Conservation (phyloP, 1,284 basidiomycete genomes). For the Cryptococcus hybrid region DNA sequence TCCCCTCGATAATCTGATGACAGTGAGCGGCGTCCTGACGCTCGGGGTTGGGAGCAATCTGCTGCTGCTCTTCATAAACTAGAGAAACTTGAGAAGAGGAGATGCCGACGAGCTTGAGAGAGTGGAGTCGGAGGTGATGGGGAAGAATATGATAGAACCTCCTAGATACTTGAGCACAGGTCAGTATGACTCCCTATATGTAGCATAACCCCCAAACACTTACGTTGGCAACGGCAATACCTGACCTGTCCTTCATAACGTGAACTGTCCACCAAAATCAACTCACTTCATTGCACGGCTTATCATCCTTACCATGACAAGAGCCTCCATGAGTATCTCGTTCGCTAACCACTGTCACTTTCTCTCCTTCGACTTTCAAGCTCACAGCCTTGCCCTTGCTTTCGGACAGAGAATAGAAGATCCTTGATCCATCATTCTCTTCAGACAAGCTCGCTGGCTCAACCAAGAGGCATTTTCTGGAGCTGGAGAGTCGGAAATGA, state of each 20-base stretch:
- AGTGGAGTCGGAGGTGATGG: constrained; percentile 25
- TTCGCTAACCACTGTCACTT: constrained; percentile 30
- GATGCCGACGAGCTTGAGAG: constrained; percentile 26
- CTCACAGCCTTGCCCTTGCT: constrained; percentile 29
- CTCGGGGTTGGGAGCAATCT: constrained; percentile 34
- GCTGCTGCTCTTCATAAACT: constrained; percentile 24
- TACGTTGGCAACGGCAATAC: constrained; percentile 41
- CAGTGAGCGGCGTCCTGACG: constrained; percentile 46
- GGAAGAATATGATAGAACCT: constrained; percentile 38
- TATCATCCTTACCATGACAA: constrained; percentile 33
- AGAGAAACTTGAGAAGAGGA: constrained; percentile 28
- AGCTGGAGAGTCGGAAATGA: constrained; percentile 25
- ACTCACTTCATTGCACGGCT: not conserved
- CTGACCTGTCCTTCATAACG: constrained; percentile 41
- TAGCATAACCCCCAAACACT: constrained; percentile 9
- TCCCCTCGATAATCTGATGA: constrained; percentile 44
- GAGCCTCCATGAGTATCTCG: constrained; percentile 32
- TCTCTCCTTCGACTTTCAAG: constrained; percentile 21
- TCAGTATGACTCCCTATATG: not conserved
- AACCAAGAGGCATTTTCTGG: constrained; percentile 40
- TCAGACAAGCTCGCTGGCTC: constrained; percentile 18
- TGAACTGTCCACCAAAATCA: constrained; percentile 26
- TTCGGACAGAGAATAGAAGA: constrained; percentile 40
- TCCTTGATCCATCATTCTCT: constrained; percentile 6
- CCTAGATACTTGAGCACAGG: constrained; percentile 21